Evolutionary conservation across 2,329 filamentous ascomycete species (phyloP), one percentile per base, ranked within the genome.

Genomic region (Clarireedia homoeocarpa): DNA sequence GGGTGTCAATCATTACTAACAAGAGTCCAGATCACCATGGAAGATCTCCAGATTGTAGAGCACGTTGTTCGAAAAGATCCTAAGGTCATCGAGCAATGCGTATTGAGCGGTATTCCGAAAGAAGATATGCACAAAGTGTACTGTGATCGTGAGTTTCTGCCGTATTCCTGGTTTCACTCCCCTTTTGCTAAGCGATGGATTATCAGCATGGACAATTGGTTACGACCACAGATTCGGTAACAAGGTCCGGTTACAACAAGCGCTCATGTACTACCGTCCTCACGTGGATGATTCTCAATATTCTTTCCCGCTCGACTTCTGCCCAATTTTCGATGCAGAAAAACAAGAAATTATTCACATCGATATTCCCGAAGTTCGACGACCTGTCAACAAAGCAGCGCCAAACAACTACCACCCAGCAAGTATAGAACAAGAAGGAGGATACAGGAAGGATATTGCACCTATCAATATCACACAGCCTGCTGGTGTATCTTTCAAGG

Each of bases 111-210:
- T 1, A 89, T 96, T 58, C 82, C 89, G 12, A 79, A 78, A 56
- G 79, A 88, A 63, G 88, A 95, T 59, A 96, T 96, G 91, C 76
- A 94, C 76, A 96, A 96, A 73, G 89, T 96, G 48, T 96, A 95
- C 75, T 95, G 91, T 71, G 91, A 96, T 69, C 90, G 83, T 79
- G 69, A 72, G 80, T 78, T 38, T 30, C 42, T n/a, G 23, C 4
- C 6, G n/a, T 23, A 24, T 30, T 23, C 30, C 34, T 30, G 23
- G 30, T 24, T 44, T 44, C 27, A 23, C 26, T 14, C 26, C 44
- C 50, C 51, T 34, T 48, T 26, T 54, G 30, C 59, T 66, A 59
- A 67, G 48, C n/a, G 54, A 57, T 45, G 30, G 30, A 34, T 34
- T 14, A 51, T 38, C 50, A 84, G 81, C 89, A 10, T 96, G 91